These are phyloP conservation scores for Cladosporium sp. DNA, from an alignment of 2,329 filamentous ascomycete species.

Conservation along the genomic window DNA sequence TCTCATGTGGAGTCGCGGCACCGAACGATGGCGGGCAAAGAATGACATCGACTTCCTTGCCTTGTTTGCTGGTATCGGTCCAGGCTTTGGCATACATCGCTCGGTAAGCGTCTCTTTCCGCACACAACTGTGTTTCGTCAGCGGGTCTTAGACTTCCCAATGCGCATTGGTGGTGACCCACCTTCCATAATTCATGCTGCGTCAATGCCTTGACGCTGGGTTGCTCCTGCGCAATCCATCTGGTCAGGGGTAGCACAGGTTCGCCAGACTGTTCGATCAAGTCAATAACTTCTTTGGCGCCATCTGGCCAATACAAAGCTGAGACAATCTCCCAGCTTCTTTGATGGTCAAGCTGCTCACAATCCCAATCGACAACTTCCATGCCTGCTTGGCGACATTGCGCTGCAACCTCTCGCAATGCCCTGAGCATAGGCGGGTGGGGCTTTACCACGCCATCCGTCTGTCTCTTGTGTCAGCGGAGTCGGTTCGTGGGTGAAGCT, in stretches of 20 bases:
- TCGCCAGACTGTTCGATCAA: slow-evolving; percentile 58
- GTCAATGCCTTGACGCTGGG: slow-evolving; percentile 47
- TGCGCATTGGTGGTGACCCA: neutral
- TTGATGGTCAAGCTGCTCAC: slow-evolving; percentile 49
- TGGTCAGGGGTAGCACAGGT: slow-evolving; percentile 58
- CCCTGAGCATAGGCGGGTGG: slow-evolving; percentile 64
- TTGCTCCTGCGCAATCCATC: slow-evolving; percentile 60
- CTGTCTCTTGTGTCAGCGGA: neutral
- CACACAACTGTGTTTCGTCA: slow-evolving; percentile 5
- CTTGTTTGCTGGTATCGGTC: slow-evolving; percentile 11
- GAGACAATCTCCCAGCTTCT: slow-evolving; percentile 51
- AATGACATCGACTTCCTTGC: slow-evolving; percentile 57
- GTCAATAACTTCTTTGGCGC: slow-evolving; percentile 53
- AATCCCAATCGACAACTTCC: slow-evolving; percentile 52
- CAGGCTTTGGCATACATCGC: slow-evolving; percentile 15
- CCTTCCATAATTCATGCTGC: slow-evolving; percentile 43
- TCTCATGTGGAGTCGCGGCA: slow-evolving; percentile 54
- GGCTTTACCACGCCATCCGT: slow-evolving; percentile 65
- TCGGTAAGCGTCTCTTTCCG: slow-evolving; percentile 5
- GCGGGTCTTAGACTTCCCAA: neutral
- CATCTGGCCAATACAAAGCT: slow-evolving; percentile 61
- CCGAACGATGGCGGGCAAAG: slow-evolving; percentile 61
- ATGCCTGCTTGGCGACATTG: slow-evolving; percentile 44
- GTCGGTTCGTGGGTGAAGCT: neutral
- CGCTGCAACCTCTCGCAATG: slow-evolving; percentile 40